Evolutionary conservation across 1,284 basidiomycete species (phyloP), one percentile per base, ranked within the genome.

Genomic region (Hymenochaete sp.): DNA sequence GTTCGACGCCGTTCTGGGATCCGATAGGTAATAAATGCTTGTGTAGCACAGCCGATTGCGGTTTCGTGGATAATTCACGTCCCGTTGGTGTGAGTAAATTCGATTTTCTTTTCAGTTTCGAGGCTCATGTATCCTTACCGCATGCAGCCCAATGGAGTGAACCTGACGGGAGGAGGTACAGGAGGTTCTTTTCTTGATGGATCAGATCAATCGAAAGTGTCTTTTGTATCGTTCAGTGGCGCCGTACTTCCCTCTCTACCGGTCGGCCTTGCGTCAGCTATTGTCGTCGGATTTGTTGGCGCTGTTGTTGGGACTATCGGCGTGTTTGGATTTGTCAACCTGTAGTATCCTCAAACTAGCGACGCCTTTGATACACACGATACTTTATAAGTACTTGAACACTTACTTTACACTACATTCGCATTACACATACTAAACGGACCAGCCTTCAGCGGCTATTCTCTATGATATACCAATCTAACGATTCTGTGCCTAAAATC

Each of bases 1-100:
- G 85, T 62, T 79, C 79, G 7, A 87, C 84, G 5, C 70, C 82
- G 2, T 85, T 83, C 70, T 86, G 79, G 81, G 82, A 86, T 61
- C 83, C 84, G 3, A 72, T 86, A 48, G 67, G 55, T 19, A 77
- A 75, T 55, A 62, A 68, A 40, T 88, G 84, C 55, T 64, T 80
- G 43, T 87, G 82, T 62, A 69, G 62, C 1, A 69, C 72, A 2
- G 54, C 52, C 41, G 63, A 61, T 1, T 87, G 84, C 60, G 63
- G 68, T 1, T 87, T 86, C 60, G 61, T 60, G 4, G 82, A 87
- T 55, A 60, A 70, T 42, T 75, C 80, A 9, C 66, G 77, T 47
- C 73, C 82, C 4, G 81, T 88, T 47, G 82, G 81, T 45, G 77
- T 80, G 62, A 35, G 76, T 66, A 8, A n/a, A 19, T 7, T 32